A percentile compares a stretch with the other conserved stretches of the same genome.
Evolutionary conservation across 345 rosid genomes (phyloP).

Genomic region (Nasturtium officinale): DNA sequence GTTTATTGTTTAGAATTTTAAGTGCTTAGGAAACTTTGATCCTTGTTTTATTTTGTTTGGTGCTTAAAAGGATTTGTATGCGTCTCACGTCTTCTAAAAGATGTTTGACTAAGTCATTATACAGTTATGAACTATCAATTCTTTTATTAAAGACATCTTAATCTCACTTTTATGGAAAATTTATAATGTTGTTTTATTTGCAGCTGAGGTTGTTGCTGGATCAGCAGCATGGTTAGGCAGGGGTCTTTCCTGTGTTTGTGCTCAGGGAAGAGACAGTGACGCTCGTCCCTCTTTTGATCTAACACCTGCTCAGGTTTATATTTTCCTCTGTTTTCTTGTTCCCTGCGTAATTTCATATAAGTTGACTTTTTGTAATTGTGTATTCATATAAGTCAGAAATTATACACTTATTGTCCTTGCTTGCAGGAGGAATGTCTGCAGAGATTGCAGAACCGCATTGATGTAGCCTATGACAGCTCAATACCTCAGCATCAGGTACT

Average conservation of each 20-base stretch:
- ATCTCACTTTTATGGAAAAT: constrained; percentile 33
- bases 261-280: constrained; percentile 84
- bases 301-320: constrained; percentile 80
- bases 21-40: neutral
- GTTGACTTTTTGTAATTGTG: neutral
- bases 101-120: constrained; percentile 28
- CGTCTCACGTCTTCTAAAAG: constrained; percentile 23
- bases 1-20: neutral
- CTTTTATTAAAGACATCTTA: too few relatives aligned
- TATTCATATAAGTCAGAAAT: neutral
- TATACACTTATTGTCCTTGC: neutral
- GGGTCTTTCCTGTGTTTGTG: constrained; percentile 99
- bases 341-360: neutral
- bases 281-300: constrained; percentile 93
- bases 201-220: constrained; percentile 99
- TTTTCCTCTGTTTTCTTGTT: neutral
- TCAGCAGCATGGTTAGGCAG: constrained; percentile 98
- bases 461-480: constrained; percentile 88
- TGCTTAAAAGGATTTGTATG: constrained; percentile 14
- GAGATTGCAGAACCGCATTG: constrained; percentile 83
- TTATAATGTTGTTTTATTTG: constrained; percentile 41
- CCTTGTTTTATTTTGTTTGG: neutral
- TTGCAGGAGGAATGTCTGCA: constrained; percentile 88
- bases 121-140: neutral
- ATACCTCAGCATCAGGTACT: constrained; percentile 76